Conservation (phyloP, 768 basidiomycete species). For the Tephrocybe sp. region DNA sequence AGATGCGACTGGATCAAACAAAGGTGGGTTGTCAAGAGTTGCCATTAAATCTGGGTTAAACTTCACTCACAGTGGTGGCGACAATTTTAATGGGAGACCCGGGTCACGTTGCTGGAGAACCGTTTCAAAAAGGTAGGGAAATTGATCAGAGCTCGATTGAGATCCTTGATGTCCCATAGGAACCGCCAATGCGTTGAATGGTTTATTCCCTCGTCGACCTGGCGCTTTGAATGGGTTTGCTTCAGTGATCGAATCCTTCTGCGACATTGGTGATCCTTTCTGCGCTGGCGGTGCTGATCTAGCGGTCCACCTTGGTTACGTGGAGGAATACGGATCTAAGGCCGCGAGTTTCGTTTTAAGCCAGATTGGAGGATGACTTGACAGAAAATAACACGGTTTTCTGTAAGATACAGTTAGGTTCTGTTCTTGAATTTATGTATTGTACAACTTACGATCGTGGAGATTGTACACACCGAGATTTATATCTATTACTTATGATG, state of each 20-base stretch:
- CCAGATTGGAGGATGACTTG: conserved; percentile 23
- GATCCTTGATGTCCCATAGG: neutral
- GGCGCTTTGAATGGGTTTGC: conserved; percentile 8
- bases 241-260: conserved; percentile 17
- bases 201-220: conserved; percentile 10
- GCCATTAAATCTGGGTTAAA: neutral
- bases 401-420: too few species aligned
- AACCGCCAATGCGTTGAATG: conserved; percentile 10
- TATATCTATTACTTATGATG: too few species aligned
- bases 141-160: neutral
- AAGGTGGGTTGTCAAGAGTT: neutral
- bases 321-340: conserved; percentile 22
- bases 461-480: neutral
- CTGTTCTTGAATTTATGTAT: neutral
- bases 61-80: conserved; percentile 4
- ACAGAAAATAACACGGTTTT: neutral
- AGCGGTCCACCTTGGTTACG: conserved; percentile 22
- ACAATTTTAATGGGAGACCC: conserved; percentile 15
- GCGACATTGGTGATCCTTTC: conserved; percentile 26
- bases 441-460: neutral
- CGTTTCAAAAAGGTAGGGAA: conserved; percentile 11
- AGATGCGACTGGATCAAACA: conserved; percentile 7
- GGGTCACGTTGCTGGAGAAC: conserved; percentile 10
- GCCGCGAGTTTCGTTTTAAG: conserved; percentile 24
- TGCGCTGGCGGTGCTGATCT: conserved; percentile 23